A percentile compares a stretch with the other conserved stretches of the same genome.
These are phyloP conservation scores for Phyllosticta citrichinensis DNA, from an alignment of 2,329 filamentous ascomycete species.

Conservation along the genomic window DNA sequence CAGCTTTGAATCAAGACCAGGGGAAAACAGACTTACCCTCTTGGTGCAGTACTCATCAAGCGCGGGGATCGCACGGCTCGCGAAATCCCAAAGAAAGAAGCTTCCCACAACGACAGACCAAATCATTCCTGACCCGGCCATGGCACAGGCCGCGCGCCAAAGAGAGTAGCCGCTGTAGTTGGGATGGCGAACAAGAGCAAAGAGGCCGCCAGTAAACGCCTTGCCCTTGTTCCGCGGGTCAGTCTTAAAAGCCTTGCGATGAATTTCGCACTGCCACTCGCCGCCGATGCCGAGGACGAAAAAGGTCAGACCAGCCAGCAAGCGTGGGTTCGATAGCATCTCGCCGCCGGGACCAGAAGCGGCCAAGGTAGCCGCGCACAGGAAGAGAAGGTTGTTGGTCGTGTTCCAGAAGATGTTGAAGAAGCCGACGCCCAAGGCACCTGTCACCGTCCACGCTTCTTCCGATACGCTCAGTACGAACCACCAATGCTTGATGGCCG, in stretches of 20 bases:
- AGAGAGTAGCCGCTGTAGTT: slow-evolving; percentile 46
- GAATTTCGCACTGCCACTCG: slow-evolving; percentile 48
- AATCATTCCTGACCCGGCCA: slow-evolving; percentile 38
- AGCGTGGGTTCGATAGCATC: slow-evolving; percentile 29
- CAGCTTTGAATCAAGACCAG: background rate
- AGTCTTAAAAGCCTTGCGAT: slow-evolving; percentile 44
- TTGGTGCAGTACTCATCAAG: slow-evolving; percentile 41
- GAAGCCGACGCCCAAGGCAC: slow-evolving; percentile 34
- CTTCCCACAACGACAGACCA: slow-evolving; percentile 32
- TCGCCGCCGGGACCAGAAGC: slow-evolving; percentile 26
- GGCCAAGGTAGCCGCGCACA: slow-evolving; percentile 40
- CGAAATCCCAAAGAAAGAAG: slow-evolving; percentile 38
- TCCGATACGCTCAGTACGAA: slow-evolving; percentile 39
- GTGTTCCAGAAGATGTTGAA: slow-evolving; percentile 49
- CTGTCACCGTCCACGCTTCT: slow-evolving; percentile 39
- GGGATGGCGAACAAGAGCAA: slow-evolving; percentile 40
- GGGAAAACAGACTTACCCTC: slow-evolving; percentile 10
- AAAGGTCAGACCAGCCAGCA: slow-evolving; percentile 40
- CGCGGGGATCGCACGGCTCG: slow-evolving; percentile 33
- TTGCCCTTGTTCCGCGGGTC: slow-evolving; percentile 43
- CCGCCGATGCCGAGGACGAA: slow-evolving; percentile 44
- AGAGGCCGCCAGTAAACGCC: slow-evolving; percentile 41
- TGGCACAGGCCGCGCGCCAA: slow-evolving; percentile 41
- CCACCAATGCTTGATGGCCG: slow-evolving; percentile 46
- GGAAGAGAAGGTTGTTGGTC: slow-evolving; percentile 46